These are phyloP conservation scores for Penicillium coprophilum DNA, from an alignment of 495 filamentous ascomycete species.

Conservation along the genomic window DNA sequence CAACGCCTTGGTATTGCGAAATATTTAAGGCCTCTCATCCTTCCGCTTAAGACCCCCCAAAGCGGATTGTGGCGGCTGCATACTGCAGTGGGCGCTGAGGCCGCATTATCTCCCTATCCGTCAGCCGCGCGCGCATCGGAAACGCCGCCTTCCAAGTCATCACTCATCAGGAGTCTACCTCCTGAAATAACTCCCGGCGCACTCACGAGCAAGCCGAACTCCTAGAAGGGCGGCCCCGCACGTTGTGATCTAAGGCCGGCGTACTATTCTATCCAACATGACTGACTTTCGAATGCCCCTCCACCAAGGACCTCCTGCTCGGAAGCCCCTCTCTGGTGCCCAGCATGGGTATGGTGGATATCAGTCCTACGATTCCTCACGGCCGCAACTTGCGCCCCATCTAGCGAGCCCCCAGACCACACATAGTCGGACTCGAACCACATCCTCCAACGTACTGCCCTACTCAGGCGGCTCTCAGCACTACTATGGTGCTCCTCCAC, in stretches of 20 bases:
- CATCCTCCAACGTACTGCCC: constrained; percentile 60
- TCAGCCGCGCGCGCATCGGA: constrained; percentile 30
- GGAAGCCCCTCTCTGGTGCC: constrained; percentile 35
- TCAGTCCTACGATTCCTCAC: constrained; percentile 35
- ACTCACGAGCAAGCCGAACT: constrained; percentile 3
- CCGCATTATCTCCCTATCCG: constrained; percentile 21
- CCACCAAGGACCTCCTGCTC: constrained; percentile 37
- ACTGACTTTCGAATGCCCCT: constrained; percentile 46
- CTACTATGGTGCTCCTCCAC: constrained; percentile 29
- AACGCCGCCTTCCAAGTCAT: constrained; percentile 11
- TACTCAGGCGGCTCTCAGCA: constrained; percentile 34
- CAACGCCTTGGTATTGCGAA: not conserved
- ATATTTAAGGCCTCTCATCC: constrained; percentile 4
- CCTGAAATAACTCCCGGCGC: not conserved
- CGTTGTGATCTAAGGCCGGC: constrained; percentile 29
- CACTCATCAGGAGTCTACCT: not conserved
- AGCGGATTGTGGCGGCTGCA: constrained; percentile 15
- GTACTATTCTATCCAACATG: constrained; percentile 39
- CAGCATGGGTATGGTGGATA: constrained; percentile 33
- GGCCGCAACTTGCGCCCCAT: constrained; percentile 34
- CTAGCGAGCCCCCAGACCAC: constrained; percentile 31
- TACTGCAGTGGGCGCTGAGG: constrained; percentile 25
- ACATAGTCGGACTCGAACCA: constrained; percentile 58
- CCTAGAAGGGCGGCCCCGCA: constrained; percentile 1
- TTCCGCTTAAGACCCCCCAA: constrained; percentile 7